These are phyloP conservation scores for Ilyonectria robusta DNA, from an alignment of 2,329 filamentous ascomycete genomes.

Conservation along the genomic window DNA sequence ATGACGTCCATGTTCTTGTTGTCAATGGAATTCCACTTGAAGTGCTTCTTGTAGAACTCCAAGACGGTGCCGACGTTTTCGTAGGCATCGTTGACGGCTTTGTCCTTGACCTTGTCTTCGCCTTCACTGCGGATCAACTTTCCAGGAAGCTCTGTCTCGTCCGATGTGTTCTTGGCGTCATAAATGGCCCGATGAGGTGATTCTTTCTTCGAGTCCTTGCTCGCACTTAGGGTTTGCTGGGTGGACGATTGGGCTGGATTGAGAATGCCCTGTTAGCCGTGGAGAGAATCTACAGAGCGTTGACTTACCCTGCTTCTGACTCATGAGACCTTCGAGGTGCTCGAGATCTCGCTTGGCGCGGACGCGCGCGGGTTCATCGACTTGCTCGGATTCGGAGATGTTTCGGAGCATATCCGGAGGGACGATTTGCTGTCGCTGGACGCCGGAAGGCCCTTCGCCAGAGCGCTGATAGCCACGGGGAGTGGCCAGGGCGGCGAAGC, in stretches of 20 bases:
- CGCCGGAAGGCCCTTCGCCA: slow-evolving; percentile 2
- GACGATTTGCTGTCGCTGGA: slow-evolving; percentile 52
- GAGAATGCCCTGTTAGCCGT: neutral
- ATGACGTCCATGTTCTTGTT: slow-evolving; percentile 64
- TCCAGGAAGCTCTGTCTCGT: slow-evolving; percentile 59
- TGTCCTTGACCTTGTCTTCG: slow-evolving; percentile 56
- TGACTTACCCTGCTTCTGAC: slow-evolving; percentile 45
- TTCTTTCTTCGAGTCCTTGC: slow-evolving; percentile 38
- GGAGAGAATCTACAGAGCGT: neutral
- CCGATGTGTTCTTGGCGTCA: slow-evolving; percentile 56
- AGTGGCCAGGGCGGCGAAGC: slow-evolving; percentile 52
- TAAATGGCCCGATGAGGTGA: slow-evolving; percentile 60
- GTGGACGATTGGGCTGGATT: slow-evolving; percentile 15
- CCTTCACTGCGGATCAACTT: slow-evolving; percentile 60
- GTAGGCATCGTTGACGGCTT: slow-evolving; percentile 63
- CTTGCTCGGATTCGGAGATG: slow-evolving; percentile 54
- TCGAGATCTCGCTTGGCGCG: slow-evolving; percentile 57
- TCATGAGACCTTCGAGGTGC: slow-evolving; percentile 51
- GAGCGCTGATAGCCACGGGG: slow-evolving; percentile 49
- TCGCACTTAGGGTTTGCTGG: slow-evolving; percentile 42
- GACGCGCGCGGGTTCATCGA: slow-evolving; percentile 56
- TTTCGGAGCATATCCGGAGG: slow-evolving; percentile 57
- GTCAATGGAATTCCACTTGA: slow-evolving; percentile 67
- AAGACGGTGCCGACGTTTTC: slow-evolving; percentile 66
- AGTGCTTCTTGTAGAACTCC: slow-evolving; percentile 64